These are phyloP conservation scores for Phellinidium pouzarii DNA, from an alignment of 1,284 basidiomycete species.

Conservation along the genomic window DNA sequence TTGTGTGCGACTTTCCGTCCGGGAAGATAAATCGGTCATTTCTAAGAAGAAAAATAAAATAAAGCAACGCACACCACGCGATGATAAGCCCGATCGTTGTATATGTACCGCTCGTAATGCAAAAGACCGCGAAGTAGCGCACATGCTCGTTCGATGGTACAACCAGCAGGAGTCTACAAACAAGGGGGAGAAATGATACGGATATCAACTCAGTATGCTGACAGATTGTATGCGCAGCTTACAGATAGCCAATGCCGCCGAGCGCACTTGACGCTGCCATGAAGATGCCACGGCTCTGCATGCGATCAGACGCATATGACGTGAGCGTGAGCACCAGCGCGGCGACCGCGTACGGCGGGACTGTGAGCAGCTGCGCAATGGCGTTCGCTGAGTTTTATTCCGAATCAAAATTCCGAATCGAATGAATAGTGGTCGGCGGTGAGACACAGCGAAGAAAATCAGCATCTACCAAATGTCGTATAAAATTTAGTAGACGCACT, in stretches of 20 bases:
- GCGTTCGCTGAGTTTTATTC: slow-evolving; percentile 36
- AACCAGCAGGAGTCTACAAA: slow-evolving; percentile 43
- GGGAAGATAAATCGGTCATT: not conserved
- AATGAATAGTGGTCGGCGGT: not conserved
- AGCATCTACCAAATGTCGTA: too few species aligned
- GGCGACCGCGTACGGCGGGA: slow-evolving; percentile 77
- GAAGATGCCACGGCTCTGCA: slow-evolving; percentile 64
- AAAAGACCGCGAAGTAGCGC: slow-evolving; percentile 65
- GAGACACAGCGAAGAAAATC: too few species aligned
- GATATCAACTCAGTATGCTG: not conserved
- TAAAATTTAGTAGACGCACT: slow-evolving; percentile 29
- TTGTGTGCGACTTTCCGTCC: slow-evolving; percentile 58
- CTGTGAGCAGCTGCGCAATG: slow-evolving; percentile 62
- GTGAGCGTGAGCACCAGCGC: slow-evolving; percentile 59
- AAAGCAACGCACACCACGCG: slow-evolving; percentile 57
- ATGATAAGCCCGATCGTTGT: slow-evolving; percentile 59
- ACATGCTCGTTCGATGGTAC: slow-evolving; percentile 41
- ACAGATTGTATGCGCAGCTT: slow-evolving; percentile 23
- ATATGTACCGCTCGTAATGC: slow-evolving; percentile 63
- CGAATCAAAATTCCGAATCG: slow-evolving; percentile 4
- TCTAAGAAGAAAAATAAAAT: slow-evolving; percentile 1
- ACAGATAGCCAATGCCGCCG: slow-evolving; percentile 64
- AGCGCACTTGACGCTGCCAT: slow-evolving; percentile 43
- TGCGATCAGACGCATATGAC: slow-evolving; percentile 63
- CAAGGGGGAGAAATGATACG: not conserved